Conservation (phyloP, 768 basidiomycete genomes). For the Chalciporus sphaerocephalus region DNA sequence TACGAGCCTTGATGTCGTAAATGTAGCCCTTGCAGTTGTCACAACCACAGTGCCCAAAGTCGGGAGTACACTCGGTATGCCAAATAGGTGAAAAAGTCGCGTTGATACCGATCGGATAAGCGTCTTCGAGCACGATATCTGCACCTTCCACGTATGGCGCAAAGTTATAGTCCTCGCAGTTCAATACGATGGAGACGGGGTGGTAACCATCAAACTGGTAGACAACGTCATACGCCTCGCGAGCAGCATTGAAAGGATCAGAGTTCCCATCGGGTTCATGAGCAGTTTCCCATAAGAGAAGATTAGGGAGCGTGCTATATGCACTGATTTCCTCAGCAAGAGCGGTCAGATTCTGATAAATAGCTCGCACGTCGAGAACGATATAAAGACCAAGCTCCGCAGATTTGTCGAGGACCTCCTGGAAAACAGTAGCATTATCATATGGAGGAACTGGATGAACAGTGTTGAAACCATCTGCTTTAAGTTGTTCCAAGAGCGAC, state of each 20-base stretch:
- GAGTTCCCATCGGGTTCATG: conserved; percentile 70
- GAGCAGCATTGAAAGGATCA: conserved; percentile 60
- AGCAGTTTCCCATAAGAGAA: conserved; percentile 68
- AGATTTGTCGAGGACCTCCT: conserved; percentile 19
- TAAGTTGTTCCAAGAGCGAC: conserved; percentile 50
- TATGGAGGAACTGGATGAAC: conserved; percentile 72
- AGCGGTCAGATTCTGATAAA: conserved; percentile 57
- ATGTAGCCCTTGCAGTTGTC: conserved; percentile 63
- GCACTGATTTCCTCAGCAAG: conserved; percentile 61
- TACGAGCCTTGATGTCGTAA: conserved; percentile 58
- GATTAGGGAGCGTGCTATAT: conserved; percentile 61
- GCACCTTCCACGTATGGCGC: conserved; percentile 53
- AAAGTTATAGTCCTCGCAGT: conserved; percentile 62
- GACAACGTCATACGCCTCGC: conserved; percentile 42
- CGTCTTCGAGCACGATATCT: conserved; percentile 59
- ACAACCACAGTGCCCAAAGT: conserved; percentile 73
- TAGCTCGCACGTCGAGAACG: conserved; percentile 76
- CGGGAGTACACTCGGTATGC: conserved; percentile 55
- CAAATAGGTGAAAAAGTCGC: conserved; percentile 57
- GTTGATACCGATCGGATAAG: conserved; percentile 46
- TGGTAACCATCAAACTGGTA: conserved; percentile 52
- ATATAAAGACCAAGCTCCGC: conserved; percentile 43
- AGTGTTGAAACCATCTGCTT: conserved; percentile 46
- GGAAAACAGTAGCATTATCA: conserved; percentile 43
- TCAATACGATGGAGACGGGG: conserved; percentile 51